Percentiles rank a stretch among this genome's conserved stretches.
Evolutionary conservation across 2,329 filamentous ascomycete genomes (phyloP).

Genomic region (Colletotrichum endophyticum): DNA sequence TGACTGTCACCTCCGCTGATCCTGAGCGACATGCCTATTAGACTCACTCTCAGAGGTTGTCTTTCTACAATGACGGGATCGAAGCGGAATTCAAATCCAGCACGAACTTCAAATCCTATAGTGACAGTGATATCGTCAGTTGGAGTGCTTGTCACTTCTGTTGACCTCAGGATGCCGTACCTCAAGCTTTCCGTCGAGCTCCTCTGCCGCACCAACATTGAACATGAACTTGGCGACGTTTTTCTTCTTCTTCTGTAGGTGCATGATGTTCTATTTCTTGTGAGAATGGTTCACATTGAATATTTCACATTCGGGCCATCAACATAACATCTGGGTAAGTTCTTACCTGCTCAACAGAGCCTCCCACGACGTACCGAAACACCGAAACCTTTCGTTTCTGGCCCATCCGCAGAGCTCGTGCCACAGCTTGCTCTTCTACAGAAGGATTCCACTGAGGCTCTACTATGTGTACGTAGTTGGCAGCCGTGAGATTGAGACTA

Average conservation of each 20-base stretch:
- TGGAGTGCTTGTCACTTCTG: not conserved
- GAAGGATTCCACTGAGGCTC: not conserved
- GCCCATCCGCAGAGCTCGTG: rapidly evolving
- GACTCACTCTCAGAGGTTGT: rapidly evolving
- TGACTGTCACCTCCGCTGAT: too few relatives aligned
- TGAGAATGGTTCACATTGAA: too few relatives aligned
- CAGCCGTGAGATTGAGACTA: not conserved
- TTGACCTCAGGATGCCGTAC: not conserved
- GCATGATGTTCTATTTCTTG: not conserved
- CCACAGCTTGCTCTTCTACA: rapidly evolving
- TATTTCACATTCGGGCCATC: too few relatives aligned
- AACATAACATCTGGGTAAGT: too few relatives aligned
- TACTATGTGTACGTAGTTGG: not conserved
- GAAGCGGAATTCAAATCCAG: not conserved
- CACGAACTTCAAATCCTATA: not conserved
- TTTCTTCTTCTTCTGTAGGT: not conserved
- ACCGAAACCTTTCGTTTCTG: rapidly evolving
- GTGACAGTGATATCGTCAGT: rapidly evolving
- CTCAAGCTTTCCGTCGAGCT: not conserved
- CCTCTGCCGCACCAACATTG: rapidly evolving
- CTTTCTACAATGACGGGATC: rapidly evolving
- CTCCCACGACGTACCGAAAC: rapidly evolving
- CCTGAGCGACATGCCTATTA: not conserved
- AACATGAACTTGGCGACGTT: not conserved
- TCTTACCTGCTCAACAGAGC: not conserved